phyloP scores from a whole-genome alignment of 805 yeast species.

The Blastobotrys robertii region DNA sequence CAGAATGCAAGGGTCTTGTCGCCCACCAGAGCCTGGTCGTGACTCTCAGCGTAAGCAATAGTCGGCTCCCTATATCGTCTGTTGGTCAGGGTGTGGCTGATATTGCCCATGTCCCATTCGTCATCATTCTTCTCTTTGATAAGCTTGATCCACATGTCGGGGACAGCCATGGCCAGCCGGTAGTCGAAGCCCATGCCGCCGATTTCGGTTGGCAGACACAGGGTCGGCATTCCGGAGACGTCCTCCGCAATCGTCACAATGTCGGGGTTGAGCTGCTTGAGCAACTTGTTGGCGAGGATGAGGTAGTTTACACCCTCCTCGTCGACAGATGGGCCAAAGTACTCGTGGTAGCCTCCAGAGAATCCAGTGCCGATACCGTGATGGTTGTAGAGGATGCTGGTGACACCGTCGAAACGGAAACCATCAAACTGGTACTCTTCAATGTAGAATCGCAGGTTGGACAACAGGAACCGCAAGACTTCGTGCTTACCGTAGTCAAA shows the following conservation, averaged over 20 bases:
- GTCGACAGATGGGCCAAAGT: conserved; percentile 73
- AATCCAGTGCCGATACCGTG: conserved; percentile 88
- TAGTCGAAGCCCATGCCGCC: conserved; percentile 96
- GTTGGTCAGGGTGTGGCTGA: conserved; percentile 74
- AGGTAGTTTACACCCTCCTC: conserved; percentile 77
- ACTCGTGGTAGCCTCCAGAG: conserved; percentile 88
- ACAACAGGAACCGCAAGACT: conserved; percentile 73
- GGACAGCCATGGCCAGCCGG: conserved; percentile 91
- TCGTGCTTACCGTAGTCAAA: conserved; percentile 90
- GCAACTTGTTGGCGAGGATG: conserved; percentile 81
- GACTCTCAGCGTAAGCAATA: conserved; percentile 87
- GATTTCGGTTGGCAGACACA: conserved; percentile 58
- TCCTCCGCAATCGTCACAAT: conserved; percentile 88
- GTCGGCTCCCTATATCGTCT: conserved; percentile 84
- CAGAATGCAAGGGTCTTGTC: conserved; percentile 95
- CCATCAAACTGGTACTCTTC: conserved; percentile 88
- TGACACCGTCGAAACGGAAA: conserved; percentile 93
- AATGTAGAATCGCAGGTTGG: conserved; percentile 74
- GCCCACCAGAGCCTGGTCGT: conserved; percentile 96
- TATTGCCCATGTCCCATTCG: conserved; percentile 81
- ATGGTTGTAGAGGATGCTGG: conserved; percentile 82
- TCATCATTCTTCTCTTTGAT: conserved; percentile 78
- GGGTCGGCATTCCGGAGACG: conserved; percentile 94
- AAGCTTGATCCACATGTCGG: conserved; percentile 98
- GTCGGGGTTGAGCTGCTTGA: conserved; percentile 42